A percentile compares a stretch with the other conserved stretches of the same genome.
Conservation (phyloP, 2,329 filamentous ascomycete genomes). For the Hypoxylon sp. region DNA sequence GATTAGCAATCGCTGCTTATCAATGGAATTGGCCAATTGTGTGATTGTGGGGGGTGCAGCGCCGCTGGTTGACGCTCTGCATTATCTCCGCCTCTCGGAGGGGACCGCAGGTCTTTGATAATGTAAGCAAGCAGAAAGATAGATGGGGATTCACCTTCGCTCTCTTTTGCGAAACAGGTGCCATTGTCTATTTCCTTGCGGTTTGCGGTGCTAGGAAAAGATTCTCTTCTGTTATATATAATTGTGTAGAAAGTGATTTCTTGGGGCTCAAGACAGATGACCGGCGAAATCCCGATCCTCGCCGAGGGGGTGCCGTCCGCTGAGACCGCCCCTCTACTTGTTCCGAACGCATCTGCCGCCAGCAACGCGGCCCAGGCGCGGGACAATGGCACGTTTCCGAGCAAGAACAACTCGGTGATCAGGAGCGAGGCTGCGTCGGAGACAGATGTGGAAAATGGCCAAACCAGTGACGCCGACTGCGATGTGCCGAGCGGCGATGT, state of each 20-base stretch:
- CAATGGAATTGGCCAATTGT: slow-evolving; percentile 31
- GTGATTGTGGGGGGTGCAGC: slow-evolving; percentile 30
- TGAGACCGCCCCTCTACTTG: slow-evolving; percentile 50
- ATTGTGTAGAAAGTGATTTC: slow-evolving; percentile 4
- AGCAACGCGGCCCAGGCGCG: slow-evolving; percentile 29
- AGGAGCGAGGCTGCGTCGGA: slow-evolving; percentile 3
- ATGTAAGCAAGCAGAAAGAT: neutral
- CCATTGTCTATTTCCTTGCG: neutral
- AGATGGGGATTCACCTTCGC: neutral
- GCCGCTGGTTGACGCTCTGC: slow-evolving; percentile 4
- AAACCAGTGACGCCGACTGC: slow-evolving; percentile 49
- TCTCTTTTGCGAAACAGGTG: neutral
- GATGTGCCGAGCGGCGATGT: slow-evolving; percentile 51
- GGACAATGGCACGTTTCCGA: slow-evolving; percentile 44
- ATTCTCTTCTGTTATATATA: neutral
- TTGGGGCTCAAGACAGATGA: slow-evolving; percentile 28
- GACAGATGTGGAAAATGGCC: slow-evolving; percentile 51
- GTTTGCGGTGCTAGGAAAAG: neutral
- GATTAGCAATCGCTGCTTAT: slow-evolving; percentile 28
- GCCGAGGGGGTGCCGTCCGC: slow-evolving; percentile 34
- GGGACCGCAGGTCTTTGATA: slow-evolving; percentile 1
- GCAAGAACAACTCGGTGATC: slow-evolving; percentile 12
- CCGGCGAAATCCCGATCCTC: slow-evolving; percentile 26
- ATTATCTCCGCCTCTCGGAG: slow-evolving; percentile 28
- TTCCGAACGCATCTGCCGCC: slow-evolving; percentile 36